A percentile compares a stretch with the other conserved stretches of the same genome.
phyloP scores from a whole-genome alignment of 306 rosid species.

The Echinosophora koreensis region DNA sequence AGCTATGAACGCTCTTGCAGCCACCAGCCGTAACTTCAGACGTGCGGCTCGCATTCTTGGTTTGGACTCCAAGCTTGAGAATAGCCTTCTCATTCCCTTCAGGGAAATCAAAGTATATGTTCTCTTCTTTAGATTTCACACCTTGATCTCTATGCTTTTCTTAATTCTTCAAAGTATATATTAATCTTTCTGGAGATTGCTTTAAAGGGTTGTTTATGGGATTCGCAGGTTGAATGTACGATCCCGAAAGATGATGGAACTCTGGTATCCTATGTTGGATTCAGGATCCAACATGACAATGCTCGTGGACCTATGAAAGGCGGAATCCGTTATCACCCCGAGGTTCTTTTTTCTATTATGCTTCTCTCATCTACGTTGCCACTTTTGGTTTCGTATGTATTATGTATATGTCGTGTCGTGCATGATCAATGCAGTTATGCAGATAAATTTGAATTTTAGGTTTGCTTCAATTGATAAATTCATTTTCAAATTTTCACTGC shows the following conservation, averaged over 20 bases:
- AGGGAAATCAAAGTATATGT: constrained; percentile 72
- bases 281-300: constrained; percentile 83
- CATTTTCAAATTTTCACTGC: too few species aligned
- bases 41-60: constrained; percentile 77
- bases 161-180: background rate
- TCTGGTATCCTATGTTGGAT: constrained; percentile 74
- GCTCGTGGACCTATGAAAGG: constrained; percentile 94
- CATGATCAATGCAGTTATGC: background rate
- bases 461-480: too few species aligned
- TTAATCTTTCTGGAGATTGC: background rate
- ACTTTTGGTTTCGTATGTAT: too few species aligned
- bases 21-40: constrained; percentile 74
- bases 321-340: constrained; percentile 81
- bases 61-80: constrained; percentile 77
- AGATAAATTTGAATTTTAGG: constrained; percentile 29
- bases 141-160: background rate
- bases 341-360: constrained; percentile 53
- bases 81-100: constrained; percentile 74
- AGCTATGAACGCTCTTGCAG: constrained; percentile 76
- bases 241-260: constrained; percentile 82
- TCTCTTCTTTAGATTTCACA: background rate
- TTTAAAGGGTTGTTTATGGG: background rate
- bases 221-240: constrained; percentile 77
- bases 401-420: background rate
- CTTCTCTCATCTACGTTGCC: background rate